Conservation (phyloP, 2,329 filamentous ascomycete genomes). For the Aspergillus felis region DNA sequence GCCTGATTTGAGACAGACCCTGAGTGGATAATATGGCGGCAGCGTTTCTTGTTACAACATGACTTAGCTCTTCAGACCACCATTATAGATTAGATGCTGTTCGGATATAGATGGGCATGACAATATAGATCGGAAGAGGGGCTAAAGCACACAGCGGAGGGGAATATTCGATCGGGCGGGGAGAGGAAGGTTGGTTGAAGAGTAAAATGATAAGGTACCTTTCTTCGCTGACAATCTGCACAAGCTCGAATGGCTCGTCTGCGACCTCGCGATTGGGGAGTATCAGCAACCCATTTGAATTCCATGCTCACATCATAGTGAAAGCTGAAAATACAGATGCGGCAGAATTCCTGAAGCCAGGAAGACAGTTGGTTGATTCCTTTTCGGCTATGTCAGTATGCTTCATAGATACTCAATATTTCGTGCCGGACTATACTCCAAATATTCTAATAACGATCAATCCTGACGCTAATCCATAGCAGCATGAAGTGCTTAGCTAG, state of each 20-base stretch:
- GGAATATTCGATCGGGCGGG: background rate
- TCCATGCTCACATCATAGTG: constrained; percentile 22
- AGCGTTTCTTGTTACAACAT: constrained; percentile 27
- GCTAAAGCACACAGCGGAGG: background rate
- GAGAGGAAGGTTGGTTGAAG: background rate
- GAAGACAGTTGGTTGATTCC: background rate
- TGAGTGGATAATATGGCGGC: constrained; percentile 24
- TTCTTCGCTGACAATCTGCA: constrained; percentile 29
- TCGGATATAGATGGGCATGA: background rate
- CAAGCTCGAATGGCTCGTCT: constrained; percentile 29
- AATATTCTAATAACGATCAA: background rate
- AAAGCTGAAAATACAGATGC: background rate
- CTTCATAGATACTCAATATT: background rate
- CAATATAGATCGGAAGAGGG: background rate
- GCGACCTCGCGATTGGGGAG: constrained; percentile 29
- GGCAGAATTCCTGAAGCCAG: background rate
- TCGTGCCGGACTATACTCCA: background rate
- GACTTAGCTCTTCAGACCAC: background rate
- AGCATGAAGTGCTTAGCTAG: background rate
- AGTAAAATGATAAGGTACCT: constrained; percentile 20
- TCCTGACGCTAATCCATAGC: background rate
- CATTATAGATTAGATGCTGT: background rate
- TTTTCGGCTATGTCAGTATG: background rate
- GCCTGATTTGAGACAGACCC: constrained; percentile 1
- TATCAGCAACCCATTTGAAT: constrained; percentile 33